Evolutionary conservation across 345 rosid genomes (phyloP).

Genomic region (Odontarrhena argentea): DNA sequence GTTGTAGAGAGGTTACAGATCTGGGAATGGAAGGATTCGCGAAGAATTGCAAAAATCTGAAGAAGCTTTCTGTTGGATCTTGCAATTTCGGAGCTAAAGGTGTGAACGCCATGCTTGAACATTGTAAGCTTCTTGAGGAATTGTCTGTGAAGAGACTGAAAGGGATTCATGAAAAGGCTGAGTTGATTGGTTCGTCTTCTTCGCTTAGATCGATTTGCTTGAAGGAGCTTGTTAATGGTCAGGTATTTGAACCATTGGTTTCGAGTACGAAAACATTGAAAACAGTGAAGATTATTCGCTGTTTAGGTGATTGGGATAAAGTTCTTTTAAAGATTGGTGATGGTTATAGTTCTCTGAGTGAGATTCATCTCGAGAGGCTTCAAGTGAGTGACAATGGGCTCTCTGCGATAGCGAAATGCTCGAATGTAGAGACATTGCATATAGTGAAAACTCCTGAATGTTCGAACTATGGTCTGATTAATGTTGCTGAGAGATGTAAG

Average conservation of each 20-base stretch:
- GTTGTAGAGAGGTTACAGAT: conserved; percentile 85
- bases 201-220: conserved; percentile 65
- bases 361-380: conserved; percentile 83
- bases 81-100: conserved; percentile 81
- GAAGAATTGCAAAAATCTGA: conserved; percentile 52
- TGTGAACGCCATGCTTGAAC: conserved; percentile 61
- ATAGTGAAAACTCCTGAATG: conserved; percentile 79
- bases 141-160: conserved; percentile 79
- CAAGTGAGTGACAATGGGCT: conserved; percentile 80
- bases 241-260: conserved; percentile 69
- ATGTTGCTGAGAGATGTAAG: conserved; percentile 70
- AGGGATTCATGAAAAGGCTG: conserved; percentile 60
- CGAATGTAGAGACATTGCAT: conserved; percentile 65
- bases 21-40: conserved; percentile 68
- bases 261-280: conserved; percentile 57
- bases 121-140: conserved; percentile 71
- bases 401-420: conserved; percentile 60
- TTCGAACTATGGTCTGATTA: conserved; percentile 64
- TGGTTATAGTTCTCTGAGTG: conserved; percentile 43
- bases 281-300: conserved; percentile 74
- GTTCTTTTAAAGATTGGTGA: conserved; percentile 57
- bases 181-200: conserved; percentile 55
- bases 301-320: conserved; percentile 90
- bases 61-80: conserved; percentile 77
- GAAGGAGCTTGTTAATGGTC: conserved; percentile 85